Conservation (phyloP, 2,329 filamentous ascomycete species). For the Pleoardoris graminearum region DNA sequence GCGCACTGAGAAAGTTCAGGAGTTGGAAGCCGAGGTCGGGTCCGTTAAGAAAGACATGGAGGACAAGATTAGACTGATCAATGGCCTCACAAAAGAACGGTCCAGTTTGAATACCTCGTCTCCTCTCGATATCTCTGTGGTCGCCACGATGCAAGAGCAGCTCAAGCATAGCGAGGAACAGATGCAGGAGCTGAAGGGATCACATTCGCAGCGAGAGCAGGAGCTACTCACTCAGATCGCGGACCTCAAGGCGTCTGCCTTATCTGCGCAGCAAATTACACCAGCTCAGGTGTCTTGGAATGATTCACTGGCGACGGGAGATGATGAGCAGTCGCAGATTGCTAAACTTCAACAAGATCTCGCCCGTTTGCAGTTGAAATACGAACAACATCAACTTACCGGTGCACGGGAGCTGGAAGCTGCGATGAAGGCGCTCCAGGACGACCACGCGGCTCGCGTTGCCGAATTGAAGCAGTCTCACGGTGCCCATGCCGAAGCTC, state of each 20-base stretch:
- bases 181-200: conserved; percentile 72
- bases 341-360: conserved; percentile 72
- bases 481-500: conserved; percentile 31
- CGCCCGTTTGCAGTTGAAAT: conserved; percentile 73
- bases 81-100: conserved; percentile 87
- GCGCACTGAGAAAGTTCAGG: conserved; percentile 85
- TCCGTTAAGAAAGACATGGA: conserved; percentile 95
- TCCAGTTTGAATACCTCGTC: conserved; percentile 81
- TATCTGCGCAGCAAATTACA: too few relatives aligned
- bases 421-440: conserved; percentile 50
- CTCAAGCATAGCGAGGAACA: conserved; percentile 82
- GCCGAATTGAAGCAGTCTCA: conserved; percentile 36
- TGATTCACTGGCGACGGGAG: conserved; percentile 26
- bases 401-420: conserved; percentile 75
- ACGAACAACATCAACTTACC: conserved; percentile 73
- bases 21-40: conserved; percentile 81
- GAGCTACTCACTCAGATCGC: conserved; percentile 74
- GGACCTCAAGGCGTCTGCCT: conserved; percentile 63
- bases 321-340: conserved; percentile 58
- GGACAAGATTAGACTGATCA: conserved; percentile 92
- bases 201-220: conserved; percentile 73
- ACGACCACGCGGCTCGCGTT: conserved; percentile 35
- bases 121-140: conserved; percentile 87
- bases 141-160: conserved; percentile 84
- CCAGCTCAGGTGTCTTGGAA: conserved; percentile 10